phyloP scores from a whole-genome alignment of 2,329 filamentous ascomycete genomes.

The Calcarisporium arbuscula region DNA sequence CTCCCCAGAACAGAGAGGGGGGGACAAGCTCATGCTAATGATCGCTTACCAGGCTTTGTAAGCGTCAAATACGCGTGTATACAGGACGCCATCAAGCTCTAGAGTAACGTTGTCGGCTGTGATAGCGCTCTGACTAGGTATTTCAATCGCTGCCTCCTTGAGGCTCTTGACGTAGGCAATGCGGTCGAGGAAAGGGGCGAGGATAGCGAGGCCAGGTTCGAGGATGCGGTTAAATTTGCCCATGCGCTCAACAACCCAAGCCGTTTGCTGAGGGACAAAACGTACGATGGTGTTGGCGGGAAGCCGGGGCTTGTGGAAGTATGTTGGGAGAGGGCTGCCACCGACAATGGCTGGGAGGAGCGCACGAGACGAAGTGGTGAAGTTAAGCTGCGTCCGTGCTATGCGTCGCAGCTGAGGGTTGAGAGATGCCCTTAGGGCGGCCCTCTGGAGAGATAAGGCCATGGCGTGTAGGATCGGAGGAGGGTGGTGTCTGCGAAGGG shows the following conservation, averaged over 20 bases:
- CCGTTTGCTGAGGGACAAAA: slow-evolving; percentile 98
- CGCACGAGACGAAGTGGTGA: slow-evolving; percentile 24
- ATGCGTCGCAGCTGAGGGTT: background rate
- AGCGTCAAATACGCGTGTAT: slow-evolving; percentile 93
- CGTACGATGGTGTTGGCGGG: slow-evolving; percentile 92
- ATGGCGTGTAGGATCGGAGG: slow-evolving; percentile 13
- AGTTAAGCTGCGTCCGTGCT: slow-evolving; percentile 15
- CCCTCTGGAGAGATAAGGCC: slow-evolving; percentile 23
- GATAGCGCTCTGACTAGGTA: slow-evolving; percentile 94
- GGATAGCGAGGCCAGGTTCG: slow-evolving; percentile 80
- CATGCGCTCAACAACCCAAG: slow-evolving; percentile 99
- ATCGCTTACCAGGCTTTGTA: slow-evolving; percentile 81
- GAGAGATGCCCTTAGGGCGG: slow-evolving; percentile 17
- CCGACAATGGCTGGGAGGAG: slow-evolving; percentile 23
- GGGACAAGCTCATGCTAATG: background rate
- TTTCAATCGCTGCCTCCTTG: slow-evolving; percentile 95
- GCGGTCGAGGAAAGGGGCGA: slow-evolving; percentile 86
- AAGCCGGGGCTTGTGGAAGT: slow-evolving; percentile 68
- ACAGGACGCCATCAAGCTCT: slow-evolving; percentile 91
- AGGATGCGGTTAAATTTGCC: slow-evolving; percentile 93
- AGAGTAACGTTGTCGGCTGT: slow-evolving; percentile 97
- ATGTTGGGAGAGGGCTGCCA: slow-evolving; percentile 53
- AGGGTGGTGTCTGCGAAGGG: too few relatives aligned
- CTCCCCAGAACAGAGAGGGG: background rate
- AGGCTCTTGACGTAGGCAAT: slow-evolving; percentile 97